phyloP scores from a whole-genome alignment of 768 basidiomycete species.

The Trametes cingulata region DNA sequence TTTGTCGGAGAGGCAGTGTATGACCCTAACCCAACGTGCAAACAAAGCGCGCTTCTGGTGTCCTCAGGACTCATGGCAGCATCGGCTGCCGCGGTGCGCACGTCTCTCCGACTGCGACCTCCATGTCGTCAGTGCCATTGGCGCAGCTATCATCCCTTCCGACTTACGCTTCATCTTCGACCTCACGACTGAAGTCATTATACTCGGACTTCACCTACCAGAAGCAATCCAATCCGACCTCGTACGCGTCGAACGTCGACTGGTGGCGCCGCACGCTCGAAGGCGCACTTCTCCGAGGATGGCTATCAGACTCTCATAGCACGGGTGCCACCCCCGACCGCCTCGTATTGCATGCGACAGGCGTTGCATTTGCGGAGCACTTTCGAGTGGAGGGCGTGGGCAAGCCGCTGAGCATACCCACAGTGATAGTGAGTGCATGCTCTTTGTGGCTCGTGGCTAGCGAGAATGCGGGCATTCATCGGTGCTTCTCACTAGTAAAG shows the following conservation, averaged over 20 bases:
- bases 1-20: too few relatives aligned
- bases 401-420: conserved; percentile 70
- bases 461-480: conserved; percentile 27
- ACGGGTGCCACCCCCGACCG: conserved; percentile 38
- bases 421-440: conserved; percentile 67
- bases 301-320: conserved; percentile 39
- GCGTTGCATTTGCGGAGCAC: conserved; percentile 50
- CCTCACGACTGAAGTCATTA: conserved; percentile 66
- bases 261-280: conserved; percentile 86
- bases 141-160: conserved; percentile 36
- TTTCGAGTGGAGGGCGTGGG: conserved; percentile 69
- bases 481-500: conserved; percentile 55
- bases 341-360: conserved; percentile 60
- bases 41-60: neutral
- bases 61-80: too few relatives aligned
- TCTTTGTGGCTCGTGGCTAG: neutral
- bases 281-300: conserved; percentile 55
- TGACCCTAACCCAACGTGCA: too few relatives aligned
- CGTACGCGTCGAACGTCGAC: conserved; percentile 75
- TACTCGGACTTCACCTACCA: conserved; percentile 89
- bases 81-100: neutral
- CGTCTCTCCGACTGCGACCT: conserved; percentile 6
- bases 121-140: conserved; percentile 22
- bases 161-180: conserved; percentile 50
- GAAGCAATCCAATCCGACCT: conserved; percentile 80